Evolutionary conservation across 2,329 filamentous ascomycete genomes (phyloP).

Genomic region (Microsporum audouinii): DNA sequence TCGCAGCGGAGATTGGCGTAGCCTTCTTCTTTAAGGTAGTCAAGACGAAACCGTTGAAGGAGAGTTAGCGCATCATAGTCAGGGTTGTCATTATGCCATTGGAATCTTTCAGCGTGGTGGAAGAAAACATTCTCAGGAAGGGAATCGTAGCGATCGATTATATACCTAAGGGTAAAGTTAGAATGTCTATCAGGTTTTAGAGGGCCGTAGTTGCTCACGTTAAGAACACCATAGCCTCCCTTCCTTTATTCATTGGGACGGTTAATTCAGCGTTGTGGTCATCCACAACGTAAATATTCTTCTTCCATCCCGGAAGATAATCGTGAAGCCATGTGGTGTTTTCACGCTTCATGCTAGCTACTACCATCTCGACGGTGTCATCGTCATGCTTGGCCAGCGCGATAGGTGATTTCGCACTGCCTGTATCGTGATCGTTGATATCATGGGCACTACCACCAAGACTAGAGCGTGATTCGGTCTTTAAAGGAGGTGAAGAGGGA

Average conservation of each 20-base stretch:
- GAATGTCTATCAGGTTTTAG: background rate
- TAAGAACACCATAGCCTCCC: slow-evolving; percentile 52
- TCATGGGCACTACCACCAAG: background rate
- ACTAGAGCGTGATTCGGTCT: background rate
- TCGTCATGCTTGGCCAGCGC: slow-evolving; percentile 40
- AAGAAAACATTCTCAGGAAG: slow-evolving; percentile 50
- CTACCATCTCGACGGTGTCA: slow-evolving; percentile 58
- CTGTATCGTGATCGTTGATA: background rate
- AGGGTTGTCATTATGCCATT: slow-evolving; percentile 50
- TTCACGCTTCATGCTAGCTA: slow-evolving; percentile 31
- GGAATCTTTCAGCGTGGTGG: slow-evolving; percentile 45
- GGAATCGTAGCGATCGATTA: slow-evolving; percentile 51
- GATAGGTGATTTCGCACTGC: background rate
- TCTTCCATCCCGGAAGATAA: slow-evolving; percentile 37
- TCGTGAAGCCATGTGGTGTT: slow-evolving; percentile 32
- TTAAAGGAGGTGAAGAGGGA: background rate
- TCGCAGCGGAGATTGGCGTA: slow-evolving; percentile 52
- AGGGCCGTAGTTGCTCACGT: slow-evolving; percentile 20
- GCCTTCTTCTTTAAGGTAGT: slow-evolving; percentile 41
- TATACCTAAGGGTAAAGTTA: slow-evolving; percentile 29
- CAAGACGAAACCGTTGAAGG: slow-evolving; percentile 41
- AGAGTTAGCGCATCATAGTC: slow-evolving; percentile 41
- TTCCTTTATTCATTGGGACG: slow-evolving; percentile 48
- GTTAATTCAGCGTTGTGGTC: slow-evolving; percentile 41
- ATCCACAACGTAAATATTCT: slow-evolving; percentile 46